phyloP scores from a whole-genome alignment of 176 grass and related monocot genomes.

The Carex pumila region DNA sequence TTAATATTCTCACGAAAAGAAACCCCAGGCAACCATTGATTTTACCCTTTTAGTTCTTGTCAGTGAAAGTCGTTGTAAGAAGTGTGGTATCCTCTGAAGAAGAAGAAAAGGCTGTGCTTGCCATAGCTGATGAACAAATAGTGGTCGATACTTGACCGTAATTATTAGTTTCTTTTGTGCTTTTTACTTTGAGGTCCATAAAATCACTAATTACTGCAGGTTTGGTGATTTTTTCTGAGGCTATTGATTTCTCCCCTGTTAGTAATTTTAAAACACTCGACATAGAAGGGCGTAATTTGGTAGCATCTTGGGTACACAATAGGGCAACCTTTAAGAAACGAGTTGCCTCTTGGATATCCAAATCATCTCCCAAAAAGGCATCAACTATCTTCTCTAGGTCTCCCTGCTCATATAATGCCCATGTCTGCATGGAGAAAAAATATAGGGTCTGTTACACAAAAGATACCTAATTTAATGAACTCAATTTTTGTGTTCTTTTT shows the following conservation, averaged over 20 bases:
- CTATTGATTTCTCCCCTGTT: conserved; percentile 43
- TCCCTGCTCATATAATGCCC: conserved; percentile 45
- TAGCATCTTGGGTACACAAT: conserved; percentile 69
- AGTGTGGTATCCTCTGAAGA: conserved; percentile 11
- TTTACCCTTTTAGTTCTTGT: neutral
- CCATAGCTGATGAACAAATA: neutral
- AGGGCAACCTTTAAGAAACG: conserved; percentile 66
- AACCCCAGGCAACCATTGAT: neutral
- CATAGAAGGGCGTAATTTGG: conserved; percentile 68
- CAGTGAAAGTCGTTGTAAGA: neutral
- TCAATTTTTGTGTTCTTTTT: neutral
- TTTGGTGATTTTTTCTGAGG: conserved; percentile 47
- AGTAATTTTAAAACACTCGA: conserved; percentile 42
- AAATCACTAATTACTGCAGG: conserved; percentile 57
- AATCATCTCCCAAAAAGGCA: conserved; percentile 46
- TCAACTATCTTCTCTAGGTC: conserved; percentile 56
- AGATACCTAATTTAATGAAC: neutral
- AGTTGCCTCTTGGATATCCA: conserved; percentile 53
- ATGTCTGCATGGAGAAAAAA: conserved; percentile 44
- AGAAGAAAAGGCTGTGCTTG: conserved; percentile 5
- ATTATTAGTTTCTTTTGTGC: conserved; percentile 1
- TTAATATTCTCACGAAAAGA: neutral
- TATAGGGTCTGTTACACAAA: neutral
- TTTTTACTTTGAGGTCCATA: conserved; percentile 34
- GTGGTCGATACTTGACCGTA: conserved; percentile 19